phyloP scores from a whole-genome alignment of 345 rosid species.

The Cardamine occulta region DNA sequence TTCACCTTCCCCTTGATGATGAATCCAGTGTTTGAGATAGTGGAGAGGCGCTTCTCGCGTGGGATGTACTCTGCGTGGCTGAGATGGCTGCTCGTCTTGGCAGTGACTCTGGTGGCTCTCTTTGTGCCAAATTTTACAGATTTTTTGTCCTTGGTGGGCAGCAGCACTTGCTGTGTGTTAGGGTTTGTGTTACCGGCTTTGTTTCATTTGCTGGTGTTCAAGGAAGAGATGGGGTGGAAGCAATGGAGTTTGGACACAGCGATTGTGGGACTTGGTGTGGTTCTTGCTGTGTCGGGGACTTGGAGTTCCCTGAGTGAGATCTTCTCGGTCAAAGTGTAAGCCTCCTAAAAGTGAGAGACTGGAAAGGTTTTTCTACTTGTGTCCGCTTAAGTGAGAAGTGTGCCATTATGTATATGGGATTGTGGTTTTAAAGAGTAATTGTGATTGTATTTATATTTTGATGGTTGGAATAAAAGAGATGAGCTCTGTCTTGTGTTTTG shows the following conservation, averaged over 20 bases:
- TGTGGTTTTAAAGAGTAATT: neutral
- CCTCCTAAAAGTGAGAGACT: neutral
- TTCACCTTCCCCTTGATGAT: slow-evolving; percentile 95
- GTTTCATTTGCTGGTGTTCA: slow-evolving; percentile 81
- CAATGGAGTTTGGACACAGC: slow-evolving; percentile 59
- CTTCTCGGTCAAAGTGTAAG: slow-evolving; percentile 49
- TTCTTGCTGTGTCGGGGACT: slow-evolving; percentile 74
- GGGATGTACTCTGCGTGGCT: slow-evolving; percentile 78
- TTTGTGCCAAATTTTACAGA: slow-evolving; percentile 86
- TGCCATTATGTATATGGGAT: slow-evolving; percentile 7
- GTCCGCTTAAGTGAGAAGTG: slow-evolving; percentile 28
- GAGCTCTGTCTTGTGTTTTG: slow-evolving; percentile 3
- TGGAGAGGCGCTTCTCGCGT: slow-evolving; percentile 67
- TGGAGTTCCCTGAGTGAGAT: slow-evolving; percentile 76
- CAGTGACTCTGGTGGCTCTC: slow-evolving; percentile 67
- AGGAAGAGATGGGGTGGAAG: slow-evolving; percentile 74
- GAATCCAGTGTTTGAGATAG: slow-evolving; percentile 86
- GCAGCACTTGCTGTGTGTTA: slow-evolving; percentile 80
- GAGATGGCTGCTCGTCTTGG: slow-evolving; percentile 72
- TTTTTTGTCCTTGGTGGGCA: slow-evolving; percentile 86
- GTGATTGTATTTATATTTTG: slow-evolving; percentile 36
- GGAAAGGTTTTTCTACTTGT: slow-evolving; percentile 5
- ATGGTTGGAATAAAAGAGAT: slow-evolving; percentile 34
- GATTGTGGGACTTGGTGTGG: slow-evolving; percentile 58
- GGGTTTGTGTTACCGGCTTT: slow-evolving; percentile 81